These are phyloP conservation scores for Cyberlindnera sargentensis DNA, from an alignment of 805 yeast genomes.

Conservation along the genomic window DNA sequence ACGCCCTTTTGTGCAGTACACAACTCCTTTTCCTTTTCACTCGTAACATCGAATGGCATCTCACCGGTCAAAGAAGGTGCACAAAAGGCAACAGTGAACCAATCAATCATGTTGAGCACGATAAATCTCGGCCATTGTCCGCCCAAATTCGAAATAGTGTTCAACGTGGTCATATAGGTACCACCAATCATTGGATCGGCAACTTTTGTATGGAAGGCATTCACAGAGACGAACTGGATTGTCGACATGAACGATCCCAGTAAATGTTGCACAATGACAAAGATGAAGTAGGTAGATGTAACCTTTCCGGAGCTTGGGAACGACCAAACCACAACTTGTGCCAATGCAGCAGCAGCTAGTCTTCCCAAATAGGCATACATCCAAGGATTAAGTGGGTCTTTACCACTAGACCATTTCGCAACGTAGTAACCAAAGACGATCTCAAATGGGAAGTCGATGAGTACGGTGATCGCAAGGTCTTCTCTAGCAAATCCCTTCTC, in stretches of 20 bases:
- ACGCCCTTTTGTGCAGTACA: slow-evolving; percentile 53
- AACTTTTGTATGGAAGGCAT: slow-evolving; percentile 90
- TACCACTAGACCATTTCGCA: slow-evolving; percentile 87
- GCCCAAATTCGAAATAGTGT: slow-evolving; percentile 87
- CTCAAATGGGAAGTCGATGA: slow-evolving; percentile 95
- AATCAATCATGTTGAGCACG: slow-evolving; percentile 73
- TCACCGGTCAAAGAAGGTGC: slow-evolving; percentile 19
- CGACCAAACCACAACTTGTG: slow-evolving; percentile 61
- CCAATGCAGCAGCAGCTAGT: slow-evolving; percentile 63
- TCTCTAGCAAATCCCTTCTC: slow-evolving; percentile 92
- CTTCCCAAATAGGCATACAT: slow-evolving; percentile 80
- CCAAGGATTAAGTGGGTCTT: slow-evolving; percentile 82
- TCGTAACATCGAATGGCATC: slow-evolving; percentile 11
- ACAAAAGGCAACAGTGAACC: slow-evolving; percentile 64
- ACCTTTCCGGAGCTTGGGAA: slow-evolving; percentile 59
- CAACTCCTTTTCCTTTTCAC: slow-evolving; percentile 34
- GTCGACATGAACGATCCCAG: slow-evolving; percentile 90
- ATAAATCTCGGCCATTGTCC: slow-evolving; percentile 97
- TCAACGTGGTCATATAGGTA: slow-evolving; percentile 93
- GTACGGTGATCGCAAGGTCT: slow-evolving; percentile 85
- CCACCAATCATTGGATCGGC: slow-evolving; percentile 97
- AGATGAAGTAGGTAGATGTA: slow-evolving; percentile 48
- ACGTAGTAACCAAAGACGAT: slow-evolving; percentile 92
- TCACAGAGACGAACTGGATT: slow-evolving; percentile 87
- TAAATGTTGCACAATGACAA: slow-evolving; percentile 76